Conservation (phyloP, 768 basidiomycete genomes). For the Tulasnella sp. region DNA sequence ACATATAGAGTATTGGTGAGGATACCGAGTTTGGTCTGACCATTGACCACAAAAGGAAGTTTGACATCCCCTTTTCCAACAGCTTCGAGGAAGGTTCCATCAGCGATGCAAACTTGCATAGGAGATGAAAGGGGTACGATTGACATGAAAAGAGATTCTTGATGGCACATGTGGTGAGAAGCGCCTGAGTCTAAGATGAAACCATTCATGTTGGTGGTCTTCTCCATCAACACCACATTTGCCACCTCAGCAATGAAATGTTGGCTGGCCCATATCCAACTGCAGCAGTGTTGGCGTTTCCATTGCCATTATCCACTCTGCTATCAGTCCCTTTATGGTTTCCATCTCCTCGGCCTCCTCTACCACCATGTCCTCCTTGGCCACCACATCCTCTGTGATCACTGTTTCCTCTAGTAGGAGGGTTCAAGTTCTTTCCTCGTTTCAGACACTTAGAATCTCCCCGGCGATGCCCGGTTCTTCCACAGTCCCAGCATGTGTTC, state of each 20-base stretch:
- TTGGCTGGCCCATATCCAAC: neutral
- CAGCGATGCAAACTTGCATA: neutral
- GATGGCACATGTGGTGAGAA: constrained; percentile 8
- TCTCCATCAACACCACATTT: neutral
- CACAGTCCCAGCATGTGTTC: neutral
- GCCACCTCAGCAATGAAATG: neutral
- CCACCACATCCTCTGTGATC: neutral
- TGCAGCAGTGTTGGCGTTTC: neutral
- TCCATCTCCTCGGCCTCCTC: neutral
- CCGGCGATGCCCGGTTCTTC: neutral
- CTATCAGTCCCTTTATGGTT: neutral
- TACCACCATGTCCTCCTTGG: neutral
- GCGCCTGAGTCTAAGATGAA: constrained; percentile 21
- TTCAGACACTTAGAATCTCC: neutral
- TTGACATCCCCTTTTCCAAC: constrained; percentile 6
- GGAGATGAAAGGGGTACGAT: neutral
- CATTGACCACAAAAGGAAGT: neutral
- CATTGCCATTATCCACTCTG: too few relatives aligned
- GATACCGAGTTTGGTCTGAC: neutral
- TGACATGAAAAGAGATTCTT: neutral
- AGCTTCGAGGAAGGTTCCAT: neutral
- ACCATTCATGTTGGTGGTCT: neutral
- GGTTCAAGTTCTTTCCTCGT: neutral
- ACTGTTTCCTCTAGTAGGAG: neutral
- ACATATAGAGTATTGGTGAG: neutral